phyloP scores from a whole-genome alignment of 176 grass and related monocot genomes.

The Thinopyrum elongatum region DNA sequence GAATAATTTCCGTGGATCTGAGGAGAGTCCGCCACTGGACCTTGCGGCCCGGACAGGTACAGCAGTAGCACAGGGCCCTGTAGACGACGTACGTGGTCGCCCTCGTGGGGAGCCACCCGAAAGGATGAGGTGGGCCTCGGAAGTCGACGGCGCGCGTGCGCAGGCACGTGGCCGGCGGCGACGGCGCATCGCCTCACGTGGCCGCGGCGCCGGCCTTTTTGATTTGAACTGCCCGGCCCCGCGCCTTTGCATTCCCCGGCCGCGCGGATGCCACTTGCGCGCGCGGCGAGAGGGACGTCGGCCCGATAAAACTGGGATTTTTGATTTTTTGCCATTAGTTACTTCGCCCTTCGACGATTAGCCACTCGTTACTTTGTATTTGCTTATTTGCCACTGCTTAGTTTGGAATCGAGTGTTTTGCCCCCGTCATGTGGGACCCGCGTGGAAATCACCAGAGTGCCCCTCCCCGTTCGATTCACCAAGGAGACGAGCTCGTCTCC shows the following conservation, averaged over 20 bases:
- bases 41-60: background rate
- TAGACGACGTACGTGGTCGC: conserved; percentile 17
- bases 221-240: background rate
- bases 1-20: background rate
- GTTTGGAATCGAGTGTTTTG: too few species aligned
- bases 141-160: conserved; percentile 17
- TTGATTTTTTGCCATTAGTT: too few species aligned
- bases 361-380: too few species aligned
- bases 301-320: background rate
- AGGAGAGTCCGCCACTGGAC: background rate
- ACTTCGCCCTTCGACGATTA: too few species aligned
- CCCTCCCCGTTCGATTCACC: too few species aligned
- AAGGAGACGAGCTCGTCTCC: too few species aligned
- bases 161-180: background rate
- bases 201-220: background rate
- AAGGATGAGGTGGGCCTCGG: background rate
- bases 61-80: background rate
- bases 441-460: too few species aligned
- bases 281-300: background rate
- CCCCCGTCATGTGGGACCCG: too few species aligned
- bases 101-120: background rate
- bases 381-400: too few species aligned
- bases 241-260: background rate
- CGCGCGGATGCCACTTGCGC: background rate
- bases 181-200: conserved; percentile 2